phyloP scores from a whole-genome alignment of 2,329 filamentous ascomycete species.

The Stagonosporopsis rhizophila region DNA sequence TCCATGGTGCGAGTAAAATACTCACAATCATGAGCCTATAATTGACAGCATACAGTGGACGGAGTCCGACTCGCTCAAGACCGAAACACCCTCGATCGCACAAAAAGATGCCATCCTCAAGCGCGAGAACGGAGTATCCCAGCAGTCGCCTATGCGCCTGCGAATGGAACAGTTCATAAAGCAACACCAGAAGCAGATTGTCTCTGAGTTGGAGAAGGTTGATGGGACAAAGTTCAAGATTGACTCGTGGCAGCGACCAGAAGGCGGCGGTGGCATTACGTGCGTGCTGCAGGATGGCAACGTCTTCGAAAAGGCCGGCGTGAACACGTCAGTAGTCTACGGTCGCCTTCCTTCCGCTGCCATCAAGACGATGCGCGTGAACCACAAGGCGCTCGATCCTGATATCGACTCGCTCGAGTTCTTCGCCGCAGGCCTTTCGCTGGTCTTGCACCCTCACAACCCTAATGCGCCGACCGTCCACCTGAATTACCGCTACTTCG shows the following conservation, averaged over 20 bases:
- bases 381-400: slow-evolving; percentile 88
- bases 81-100: slow-evolving; percentile 75
- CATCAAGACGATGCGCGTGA: slow-evolving; percentile 82
- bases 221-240: slow-evolving; percentile 82
- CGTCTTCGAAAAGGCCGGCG: slow-evolving; percentile 96
- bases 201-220: slow-evolving; percentile 79
- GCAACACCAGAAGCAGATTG: slow-evolving; percentile 87
- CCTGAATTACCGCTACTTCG: slow-evolving; percentile 98
- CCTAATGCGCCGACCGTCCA: slow-evolving; percentile 98
- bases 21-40: too few species aligned
- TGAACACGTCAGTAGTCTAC: slow-evolving; percentile 95
- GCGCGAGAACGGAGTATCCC: slow-evolving; percentile 75
- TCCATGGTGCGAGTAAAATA: slow-evolving; percentile 60
- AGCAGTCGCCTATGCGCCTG: slow-evolving; percentile 90
- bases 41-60: slow-evolving; percentile 36
- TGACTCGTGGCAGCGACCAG: slow-evolving; percentile 86
- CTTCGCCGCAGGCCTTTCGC: slow-evolving; percentile 90
- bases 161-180: slow-evolving; percentile 98
- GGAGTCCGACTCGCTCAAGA: slow-evolving; percentile 48
- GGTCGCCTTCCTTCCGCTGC: slow-evolving; percentile 85
- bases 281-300: slow-evolving; percentile 96
- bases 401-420: slow-evolving; percentile 86
- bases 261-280: slow-evolving; percentile 91
- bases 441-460: slow-evolving; percentile 92
- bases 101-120: slow-evolving; percentile 84